Base-by-base conservation (phyloP, 208 protist species). In the Vickermania ingenoplastis region DNA sequence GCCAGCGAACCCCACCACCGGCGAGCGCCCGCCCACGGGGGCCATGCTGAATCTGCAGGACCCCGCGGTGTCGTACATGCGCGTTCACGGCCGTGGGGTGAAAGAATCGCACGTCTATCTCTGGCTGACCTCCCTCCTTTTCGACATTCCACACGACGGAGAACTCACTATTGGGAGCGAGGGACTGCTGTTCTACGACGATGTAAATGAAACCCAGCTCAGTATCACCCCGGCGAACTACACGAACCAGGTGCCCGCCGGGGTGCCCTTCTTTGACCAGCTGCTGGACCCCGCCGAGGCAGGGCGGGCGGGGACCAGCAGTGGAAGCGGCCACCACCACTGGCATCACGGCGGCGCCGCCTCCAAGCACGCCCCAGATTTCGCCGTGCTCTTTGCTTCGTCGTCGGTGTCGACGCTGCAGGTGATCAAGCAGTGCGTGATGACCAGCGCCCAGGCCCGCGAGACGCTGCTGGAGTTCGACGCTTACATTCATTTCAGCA, bases 401-500 rank as follows among this genome's bases (percentile, higher is more conserved):
- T n/a, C 36, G 36, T 45, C 36, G 11, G 36, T 45, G 36, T n/a
- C 36, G 36, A 45, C 36, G 36, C 17, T 45, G 36, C 36, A 45
- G 36, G 69, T 69, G 22, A 61, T 81, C 1, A 73, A 75, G 29
- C 71, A 74, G 3, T 56, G 64, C 36, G 24, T 83, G 5, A 52
- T 59, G 45, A 22, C 45, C 31, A 53, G 53, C 3, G 79, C 76
- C 17, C 57, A 60, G 11, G 56, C 70, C 57, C 51, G 53, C n/a
- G 64, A 68, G 24, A 41, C 73, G 28, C 30, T 29, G 21, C 56
- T 83, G 56, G 65, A 52, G 50, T 67, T 55, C n/a, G 64, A 70
- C 11, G 77, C 80, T 51, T 59, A 73, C 55, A 67, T 81, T 31
- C 67, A 73, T 7, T 83, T 67, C 48, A 62, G 67, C 7, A 78